Evolutionary conservation across 1,284 basidiomycete species (phyloP), one percentile per base, ranked within the genome.

Genomic region (Moesziomyces aphidis): DNA sequence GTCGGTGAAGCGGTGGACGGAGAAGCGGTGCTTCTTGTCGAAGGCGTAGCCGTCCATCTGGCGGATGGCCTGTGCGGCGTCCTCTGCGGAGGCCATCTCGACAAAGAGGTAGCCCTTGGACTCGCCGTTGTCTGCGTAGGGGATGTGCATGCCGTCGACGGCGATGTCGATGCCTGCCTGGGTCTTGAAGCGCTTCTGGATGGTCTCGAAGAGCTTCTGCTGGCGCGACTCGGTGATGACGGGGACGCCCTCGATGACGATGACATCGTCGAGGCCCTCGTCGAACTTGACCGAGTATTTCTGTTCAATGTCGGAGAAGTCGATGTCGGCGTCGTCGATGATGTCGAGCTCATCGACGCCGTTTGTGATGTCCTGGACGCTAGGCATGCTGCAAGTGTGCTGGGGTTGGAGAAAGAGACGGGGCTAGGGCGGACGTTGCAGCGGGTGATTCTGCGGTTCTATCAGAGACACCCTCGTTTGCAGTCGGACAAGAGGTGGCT

Each of bases 271-370:
- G 48, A 86, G 83, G 23, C 83, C 82, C 55, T 85, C 83, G 59
- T 80, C 82, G 51, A 84, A 82, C 52, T 83, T 75, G 69, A 84
- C 76, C 31, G 80, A 75, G 63, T 82, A 96, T 93, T 93, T 93
- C 86, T 89, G 89, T 85, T 98, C 95, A 78, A 99, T 97, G 85
- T 98, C 95, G 59, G 91, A 90, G 85, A 92, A 98, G 85, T 98
- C 93, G 77, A 97, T 93, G 62, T 90, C 91, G 61, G 92, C 91
- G 61, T 79, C 76, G 55, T 77, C 66, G 55, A 70, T 55, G 31
- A 78, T 60, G 47, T 65, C 57, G 56, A 73, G 58, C n/a, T 73
- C 58, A 51, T 77, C 55, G 62, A 70, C 69, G 51, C 77, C 75
- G 60, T 79, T 79, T 53, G 75, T 73, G 68, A 79, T 74, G 52